phyloP scores from a whole-genome alignment of 2,329 filamentous ascomycete species.

The Aureobasidium sp. region DNA sequence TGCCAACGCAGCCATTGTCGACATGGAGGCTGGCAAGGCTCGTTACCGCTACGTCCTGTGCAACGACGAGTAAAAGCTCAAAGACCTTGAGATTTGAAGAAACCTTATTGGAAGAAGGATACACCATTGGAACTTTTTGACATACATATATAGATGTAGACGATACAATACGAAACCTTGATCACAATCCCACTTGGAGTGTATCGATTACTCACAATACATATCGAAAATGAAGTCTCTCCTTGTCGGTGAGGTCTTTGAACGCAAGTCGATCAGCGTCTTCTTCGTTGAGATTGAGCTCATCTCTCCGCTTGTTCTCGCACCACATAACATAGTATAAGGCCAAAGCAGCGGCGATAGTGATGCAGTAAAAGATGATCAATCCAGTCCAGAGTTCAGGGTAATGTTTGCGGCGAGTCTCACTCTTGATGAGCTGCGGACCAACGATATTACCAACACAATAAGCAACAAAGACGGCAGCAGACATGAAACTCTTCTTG shows the following conservation, averaged over 20 bases:
- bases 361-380: conserved; percentile 61
- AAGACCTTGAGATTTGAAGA: background rate
- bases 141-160: background rate
- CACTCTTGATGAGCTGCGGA: conserved; percentile 60
- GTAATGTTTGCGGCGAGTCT: conserved; percentile 59
- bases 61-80: conserved; percentile 23
- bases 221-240: conserved; percentile 52
- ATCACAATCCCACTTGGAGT: background rate
- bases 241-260: conserved; percentile 45
- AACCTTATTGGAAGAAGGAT: background rate
- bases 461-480: conserved; percentile 66
- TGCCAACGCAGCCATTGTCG: conserved; percentile 48
- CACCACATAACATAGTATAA: conserved; percentile 52
- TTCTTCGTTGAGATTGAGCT: conserved; percentile 45
- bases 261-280: conserved; percentile 60
- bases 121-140: background rate
- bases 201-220: background rate
- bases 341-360: conserved; percentile 48
- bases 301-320: conserved; percentile 50
- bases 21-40: conserved; percentile 49
- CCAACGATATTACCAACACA: conserved; percentile 71
- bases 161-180: background rate
- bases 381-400: conserved; percentile 63
- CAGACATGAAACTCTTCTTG: conserved; percentile 70
- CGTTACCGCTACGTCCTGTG: conserved; percentile 35